A percentile compares a stretch with the other conserved stretches of the same genome.
phyloP scores from a whole-genome alignment of 1,139 yeast genomes.

The Nakaseomyces glabratus region DNA sequence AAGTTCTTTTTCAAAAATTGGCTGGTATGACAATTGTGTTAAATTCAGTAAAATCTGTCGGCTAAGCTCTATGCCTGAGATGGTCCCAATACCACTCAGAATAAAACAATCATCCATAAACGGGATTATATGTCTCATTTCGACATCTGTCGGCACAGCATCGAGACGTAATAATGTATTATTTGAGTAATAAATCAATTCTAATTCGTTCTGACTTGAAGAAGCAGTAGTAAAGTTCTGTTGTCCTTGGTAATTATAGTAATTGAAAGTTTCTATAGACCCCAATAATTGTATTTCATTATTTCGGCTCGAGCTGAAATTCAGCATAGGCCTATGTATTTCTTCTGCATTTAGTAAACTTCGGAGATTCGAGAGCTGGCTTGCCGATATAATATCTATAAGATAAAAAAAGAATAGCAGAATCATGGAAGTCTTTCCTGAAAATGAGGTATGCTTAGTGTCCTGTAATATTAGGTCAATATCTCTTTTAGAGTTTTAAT shows the following conservation, averaged over 20 bases:
- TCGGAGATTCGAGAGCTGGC: conserved; percentile 16
- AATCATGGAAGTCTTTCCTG: too few species aligned
- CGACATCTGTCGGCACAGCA: conserved; percentile 19
- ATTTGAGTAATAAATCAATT: conserved; percentile 27
- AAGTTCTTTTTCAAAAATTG: conserved; percentile 35
- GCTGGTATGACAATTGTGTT: conserved; percentile 36
- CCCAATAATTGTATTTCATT: conserved; percentile 56
- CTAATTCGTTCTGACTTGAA: conserved; percentile 13
- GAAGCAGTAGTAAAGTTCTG: conserved; percentile 33
- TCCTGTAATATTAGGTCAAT: too few species aligned
- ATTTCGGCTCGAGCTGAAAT: conserved; percentile 29
- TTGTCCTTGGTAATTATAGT: conserved; percentile 48
- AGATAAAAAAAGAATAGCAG: too few species aligned
- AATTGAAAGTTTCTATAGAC: conserved; percentile 50
- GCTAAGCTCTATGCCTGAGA: conserved; percentile 35
- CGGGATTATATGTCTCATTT: conserved; percentile 26
- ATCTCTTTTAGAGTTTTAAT: too few species aligned
- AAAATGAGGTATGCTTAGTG: too few species aligned
- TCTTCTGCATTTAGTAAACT: conserved; percentile 11
- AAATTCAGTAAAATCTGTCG: conserved; percentile 52
- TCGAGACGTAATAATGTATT: conserved; percentile 22
- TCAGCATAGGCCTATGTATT: conserved; percentile 12
- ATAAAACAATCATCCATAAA: conserved; percentile 32
- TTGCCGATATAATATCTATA: conserved; percentile 8
- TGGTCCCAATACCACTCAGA: conserved; percentile 36